These are phyloP conservation scores for Leavenworthia alabamica DNA, from an alignment of 345 rosid species.

Conservation along the genomic window DNA sequence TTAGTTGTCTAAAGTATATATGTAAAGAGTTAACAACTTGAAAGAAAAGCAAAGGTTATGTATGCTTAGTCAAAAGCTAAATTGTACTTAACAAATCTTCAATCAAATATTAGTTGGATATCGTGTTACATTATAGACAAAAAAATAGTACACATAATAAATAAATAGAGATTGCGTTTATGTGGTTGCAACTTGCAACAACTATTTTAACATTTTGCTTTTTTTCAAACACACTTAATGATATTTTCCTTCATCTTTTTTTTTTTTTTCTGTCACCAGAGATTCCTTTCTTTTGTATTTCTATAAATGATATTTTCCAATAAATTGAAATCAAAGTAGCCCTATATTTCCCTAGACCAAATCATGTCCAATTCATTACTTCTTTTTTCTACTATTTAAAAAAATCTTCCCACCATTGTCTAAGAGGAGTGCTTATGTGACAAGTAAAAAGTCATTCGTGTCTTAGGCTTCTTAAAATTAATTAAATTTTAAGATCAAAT, in stretches of 20 bases:
- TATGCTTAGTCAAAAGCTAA: constrained; percentile 16
- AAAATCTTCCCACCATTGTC: neutral
- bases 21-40: constrained; percentile 6
- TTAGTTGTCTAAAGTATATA: neutral
- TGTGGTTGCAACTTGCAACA: constrained; percentile 30
- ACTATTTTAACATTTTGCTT: constrained; percentile 17
- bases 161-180: constrained; percentile 22
- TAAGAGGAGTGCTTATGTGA: no score
- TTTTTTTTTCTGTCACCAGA: no score
- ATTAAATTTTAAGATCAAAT: no score
- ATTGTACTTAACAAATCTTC: constrained; percentile 19
- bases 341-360: neutral
- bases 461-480: no score
- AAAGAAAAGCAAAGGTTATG: constrained; percentile 17
- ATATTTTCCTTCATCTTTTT: neutral
- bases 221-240: constrained; percentile 13
- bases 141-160: constrained; percentile 10
- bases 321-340: neutral
- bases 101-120: constrained; percentile 16
- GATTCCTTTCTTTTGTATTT: neutral
- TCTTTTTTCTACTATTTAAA: neutral
- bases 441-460: no score
- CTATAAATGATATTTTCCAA: neutral
- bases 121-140: constrained; percentile 18
- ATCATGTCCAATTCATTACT: neutral